Evolutionary conservation across 768 basidiomycete genomes (phyloP), one percentile per base, ranked within the genome.

Genomic region (Guyanaporus albipodus): DNA sequence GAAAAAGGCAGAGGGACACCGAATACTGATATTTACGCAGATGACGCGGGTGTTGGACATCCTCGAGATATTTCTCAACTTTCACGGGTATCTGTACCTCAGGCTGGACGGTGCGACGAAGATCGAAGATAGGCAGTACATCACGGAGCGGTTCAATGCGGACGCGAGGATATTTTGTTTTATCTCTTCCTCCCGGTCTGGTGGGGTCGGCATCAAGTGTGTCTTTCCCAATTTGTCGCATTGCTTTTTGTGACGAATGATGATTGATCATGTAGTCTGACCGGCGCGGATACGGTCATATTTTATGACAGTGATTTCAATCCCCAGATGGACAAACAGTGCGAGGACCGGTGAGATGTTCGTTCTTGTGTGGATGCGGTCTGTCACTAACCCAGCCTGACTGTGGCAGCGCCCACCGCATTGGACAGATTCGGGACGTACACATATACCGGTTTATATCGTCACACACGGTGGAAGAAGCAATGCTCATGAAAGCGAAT

Each of bases 301-400:
- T 94, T 99, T 66, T 98, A 95, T 60, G 95, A 97, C 61, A 91
- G 90, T 50, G 93, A 96, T 65, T 96, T 95, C 73, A 92, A 91
- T 58, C 94, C 94, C 1, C 94, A 96, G 64, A 96, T 95, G 89
- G 95, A 99, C 64, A 75, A 87, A 36, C 95, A 99, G 62, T 97
- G 96, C 57, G 91, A 94, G 67, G 95, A 97, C 67, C 77, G 87
- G 84, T 85, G 61, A 51, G 77, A 57, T n/a, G 34, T 21, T 32
- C 17, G 12, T 34, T 29, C 26, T 38, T 17, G 32, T 5, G 1
- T 9, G 14, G 26, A 31, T n/a, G 3, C 8, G 12, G 14, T 4
- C 24, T n/a, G 23, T 34, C 29, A 35, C 28, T 52, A 42, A 59
- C 27, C 9, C 15, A 8, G 19, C 31, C 23, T 36, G 19, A 35